phyloP scores from a whole-genome alignment of 768 basidiomycete species.

The Calocybe indica region DNA sequence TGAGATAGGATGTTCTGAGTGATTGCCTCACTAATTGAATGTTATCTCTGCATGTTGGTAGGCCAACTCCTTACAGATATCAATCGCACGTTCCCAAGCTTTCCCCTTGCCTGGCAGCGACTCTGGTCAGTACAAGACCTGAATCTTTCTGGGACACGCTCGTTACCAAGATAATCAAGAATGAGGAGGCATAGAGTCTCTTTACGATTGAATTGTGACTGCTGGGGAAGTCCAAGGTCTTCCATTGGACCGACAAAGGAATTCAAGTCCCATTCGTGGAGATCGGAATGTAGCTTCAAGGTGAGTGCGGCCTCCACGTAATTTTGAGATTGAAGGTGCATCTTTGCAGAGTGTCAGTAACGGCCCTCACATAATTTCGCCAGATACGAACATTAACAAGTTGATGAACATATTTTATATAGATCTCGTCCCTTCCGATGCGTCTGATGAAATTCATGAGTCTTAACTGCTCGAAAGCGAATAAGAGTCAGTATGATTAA shows the following conservation, averaged over 20 bases:
- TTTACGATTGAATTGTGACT: conserved; percentile 91
- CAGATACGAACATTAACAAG: conserved; percentile 69
- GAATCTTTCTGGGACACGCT: background rate
- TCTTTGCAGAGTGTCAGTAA: conserved; percentile 36
- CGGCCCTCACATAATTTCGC: background rate
- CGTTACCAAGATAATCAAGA: conserved; percentile 82
- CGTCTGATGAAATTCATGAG: conserved; percentile 92
- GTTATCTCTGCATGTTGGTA: conserved; percentile 85
- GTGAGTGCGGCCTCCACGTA: conserved; percentile 92
- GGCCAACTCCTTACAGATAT: conserved; percentile 88
- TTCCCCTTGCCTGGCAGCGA: conserved; percentile 75
- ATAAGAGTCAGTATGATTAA: conserved; percentile 7
- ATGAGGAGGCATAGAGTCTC: conserved; percentile 89
- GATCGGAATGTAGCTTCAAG: conserved; percentile 87
- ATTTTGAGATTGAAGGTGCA: conserved; percentile 85
- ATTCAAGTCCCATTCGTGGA: conserved; percentile 86
- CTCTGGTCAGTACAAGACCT: conserved; percentile 2
- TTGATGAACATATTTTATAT: conserved; percentile 94
- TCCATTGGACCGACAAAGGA: conserved; percentile 83
- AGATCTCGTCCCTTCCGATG: conserved; percentile 90
- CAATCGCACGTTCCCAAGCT: conserved; percentile 94
- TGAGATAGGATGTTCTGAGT: background rate
- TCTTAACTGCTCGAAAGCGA: conserved; percentile 47
- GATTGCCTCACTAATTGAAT: conserved; percentile 73
- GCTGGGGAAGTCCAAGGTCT: conserved; percentile 83